Base-by-base conservation (phyloP, 1,139 yeast species). In the Oligophagozyma castellii region DNA sequence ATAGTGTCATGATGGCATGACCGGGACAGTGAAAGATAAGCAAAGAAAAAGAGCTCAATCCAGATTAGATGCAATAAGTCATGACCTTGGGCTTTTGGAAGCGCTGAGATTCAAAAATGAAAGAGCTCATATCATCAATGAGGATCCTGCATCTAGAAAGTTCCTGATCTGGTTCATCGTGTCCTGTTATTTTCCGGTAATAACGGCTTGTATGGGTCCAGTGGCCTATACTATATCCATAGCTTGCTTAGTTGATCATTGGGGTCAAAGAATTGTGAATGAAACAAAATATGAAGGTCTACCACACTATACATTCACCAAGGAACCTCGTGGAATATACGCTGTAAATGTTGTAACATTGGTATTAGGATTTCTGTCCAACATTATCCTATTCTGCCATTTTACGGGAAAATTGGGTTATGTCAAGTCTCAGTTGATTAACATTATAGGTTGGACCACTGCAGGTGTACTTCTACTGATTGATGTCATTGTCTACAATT, bases 131-230 rank as follows among this genome's bases (percentile, higher is more conserved):
- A 40, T 47, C 5, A 37, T 48, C 5, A 43, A 45, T 29, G 38
- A 44, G 5, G 46, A 49, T 14, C 51, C 53, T 3, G 28, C 42
- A 5, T 37, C 43, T 2, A 26, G 21, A 7, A 28, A 34, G 13
- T 73, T 72, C 40, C 45, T 67, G 2, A 26, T 65, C 19, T 76
- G 86, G 84, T 74, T 70, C 42, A 44, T 63, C 11, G 54, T 73
- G 1, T 70, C 83, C 2, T 65, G 77, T 4, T 71, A 71, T 41
- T 65, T 79, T 40, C 93, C 93, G 0, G 63, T 80, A 11, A 48
- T 75, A 3, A 73, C 84, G 0, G 84, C 92, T 1, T 77, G 86
- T 40, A 43, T 75, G 23, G 92, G 92, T 0, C 93, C 93, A 0
- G 45, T 80, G 19, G 74, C 86, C 4, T 79, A 79, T 41, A 65